Evolutionary conservation across 306 rosid species (phyloP), one percentile per base, ranked within the genome.

Genomic region (Vigna reflexopilosa): DNA sequence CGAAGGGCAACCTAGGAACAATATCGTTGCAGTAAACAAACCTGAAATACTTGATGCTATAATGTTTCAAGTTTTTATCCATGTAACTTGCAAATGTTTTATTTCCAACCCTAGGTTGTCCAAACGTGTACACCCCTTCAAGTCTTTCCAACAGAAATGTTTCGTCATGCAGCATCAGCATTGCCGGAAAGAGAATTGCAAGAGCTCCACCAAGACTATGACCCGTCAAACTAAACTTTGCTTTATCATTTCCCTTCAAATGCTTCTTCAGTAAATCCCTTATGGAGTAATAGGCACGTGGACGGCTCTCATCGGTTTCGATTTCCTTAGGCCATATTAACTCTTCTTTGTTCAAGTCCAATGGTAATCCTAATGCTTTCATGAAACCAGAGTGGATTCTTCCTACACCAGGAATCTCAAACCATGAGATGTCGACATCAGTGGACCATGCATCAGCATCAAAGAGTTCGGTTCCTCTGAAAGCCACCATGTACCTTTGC

Each of bases 41-140:
- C 66, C 94, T 84, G 22, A 52, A 87, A 80, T 84, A 91, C 69
- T 67, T 74, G n/a, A 88, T 78, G 0, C 48, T 19, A 77, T 87
- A 56, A 1, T 76, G 48, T 11, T 28, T 26, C 80, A 92, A 44
- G 3, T 83, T 42, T 0, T 14, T 36, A 16, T 86, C 81, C 97
- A 92, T 88, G 78, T 78, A 90, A 1, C 64, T 51, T 0, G 87
- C 87, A 56, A 82, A 92, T 1, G 9, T 57, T 28, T 34, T 13
- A 30, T 87, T 88, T 17, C 97, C 95, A 48, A 90, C 90, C 68
- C 95, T 84, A 7, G 94, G 97, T 77, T 90, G 93, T 13, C 93
- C 97, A 80, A 87, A 92, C 13, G 91, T 92, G 67, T 92, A 87
- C 11, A 92, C 89, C n/a, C 91, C 94, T 54, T 88, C 87, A 16